Evolutionary conservation across 139 green algal genomes (phyloP).

Genomic region (Astrephomene gubernaculifera): DNA sequence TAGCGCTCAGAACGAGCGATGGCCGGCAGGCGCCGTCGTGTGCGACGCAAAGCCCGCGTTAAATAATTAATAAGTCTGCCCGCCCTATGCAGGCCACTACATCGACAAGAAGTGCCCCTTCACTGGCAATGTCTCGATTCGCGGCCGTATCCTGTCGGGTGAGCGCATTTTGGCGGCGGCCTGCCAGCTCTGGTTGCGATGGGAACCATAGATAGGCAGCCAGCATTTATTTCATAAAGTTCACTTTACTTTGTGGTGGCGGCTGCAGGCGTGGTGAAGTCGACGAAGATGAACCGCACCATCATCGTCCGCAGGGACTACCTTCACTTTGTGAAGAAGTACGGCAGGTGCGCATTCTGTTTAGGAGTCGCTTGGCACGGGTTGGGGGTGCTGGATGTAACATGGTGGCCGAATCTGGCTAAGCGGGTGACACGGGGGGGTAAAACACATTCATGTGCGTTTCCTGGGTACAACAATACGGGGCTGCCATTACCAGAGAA

Average conservation of each 20-base stretch:
- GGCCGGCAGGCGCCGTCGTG: constrained; percentile 15
- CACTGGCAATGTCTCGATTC: constrained; percentile 98
- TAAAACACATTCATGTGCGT: too few relatives aligned
- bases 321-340: constrained; percentile 99
- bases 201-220: background rate
- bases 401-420: too few relatives aligned
- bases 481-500: too few relatives aligned
- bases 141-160: constrained; percentile 96
- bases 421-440: too few relatives aligned
- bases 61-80: background rate
- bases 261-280: constrained; percentile 85
- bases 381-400: too few relatives aligned
- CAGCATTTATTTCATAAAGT: background rate
- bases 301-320: constrained; percentile 98
- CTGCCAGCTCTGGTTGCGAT: background rate
- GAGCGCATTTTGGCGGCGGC: constrained; percentile 19
- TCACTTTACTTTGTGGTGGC: background rate
- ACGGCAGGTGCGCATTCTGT: constrained; percentile 87
- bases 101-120: constrained; percentile 99
- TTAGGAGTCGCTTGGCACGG: background rate
- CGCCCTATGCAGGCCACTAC: constrained; percentile 87
- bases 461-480: too few relatives aligned
- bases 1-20: background rate
- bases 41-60: background rate
- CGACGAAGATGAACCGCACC: constrained; percentile 98